Conservation (phyloP, 2,329 filamentous ascomycete species). For the Fusarium setosum region DNA sequence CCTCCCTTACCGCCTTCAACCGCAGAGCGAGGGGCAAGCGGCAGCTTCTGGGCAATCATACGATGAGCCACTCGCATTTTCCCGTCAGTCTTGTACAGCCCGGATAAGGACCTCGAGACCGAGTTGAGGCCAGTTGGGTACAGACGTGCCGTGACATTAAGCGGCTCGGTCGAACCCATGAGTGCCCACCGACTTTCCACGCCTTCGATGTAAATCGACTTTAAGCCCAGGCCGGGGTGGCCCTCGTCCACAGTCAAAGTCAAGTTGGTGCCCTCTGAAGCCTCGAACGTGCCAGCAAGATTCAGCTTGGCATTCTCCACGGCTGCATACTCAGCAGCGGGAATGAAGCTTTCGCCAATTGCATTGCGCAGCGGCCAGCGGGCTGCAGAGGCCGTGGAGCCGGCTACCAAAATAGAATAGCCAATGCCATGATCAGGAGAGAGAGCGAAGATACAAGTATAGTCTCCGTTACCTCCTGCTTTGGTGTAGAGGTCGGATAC, state of each 20-base stretch:
- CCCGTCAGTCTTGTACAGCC: conserved; percentile 19
- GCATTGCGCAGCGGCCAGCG: conserved; percentile 28
- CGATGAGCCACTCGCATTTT: conserved; percentile 10
- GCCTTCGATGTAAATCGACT: conserved; percentile 10
- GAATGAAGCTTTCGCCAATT: conserved; percentile 30
- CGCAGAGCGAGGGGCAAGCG: conserved; percentile 1
- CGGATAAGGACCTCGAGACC: conserved; percentile 7
- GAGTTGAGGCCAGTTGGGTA: conserved; percentile 26
- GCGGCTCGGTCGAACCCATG: background rate
- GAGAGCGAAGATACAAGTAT: conserved; percentile 17
- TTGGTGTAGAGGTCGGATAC: conserved; percentile 35
- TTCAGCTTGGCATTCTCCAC: conserved; percentile 31
- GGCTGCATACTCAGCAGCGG: conserved; percentile 32
- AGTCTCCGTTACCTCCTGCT: conserved; percentile 19
- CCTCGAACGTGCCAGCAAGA: conserved; percentile 30
- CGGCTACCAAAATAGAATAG: conserved; percentile 43
- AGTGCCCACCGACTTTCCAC: background rate
- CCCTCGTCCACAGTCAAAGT: conserved; percentile 27
- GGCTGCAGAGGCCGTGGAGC: conserved; percentile 25
- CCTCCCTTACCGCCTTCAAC: conserved; percentile 24
- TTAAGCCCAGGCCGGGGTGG: conserved; percentile 17
- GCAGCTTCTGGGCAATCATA: background rate
- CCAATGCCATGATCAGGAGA: conserved; percentile 34
- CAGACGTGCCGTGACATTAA: background rate
- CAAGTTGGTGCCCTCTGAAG: conserved; percentile 19